phyloP scores from a whole-genome alignment of 179 eudicot species.

The Drosera spatulata region DNA sequence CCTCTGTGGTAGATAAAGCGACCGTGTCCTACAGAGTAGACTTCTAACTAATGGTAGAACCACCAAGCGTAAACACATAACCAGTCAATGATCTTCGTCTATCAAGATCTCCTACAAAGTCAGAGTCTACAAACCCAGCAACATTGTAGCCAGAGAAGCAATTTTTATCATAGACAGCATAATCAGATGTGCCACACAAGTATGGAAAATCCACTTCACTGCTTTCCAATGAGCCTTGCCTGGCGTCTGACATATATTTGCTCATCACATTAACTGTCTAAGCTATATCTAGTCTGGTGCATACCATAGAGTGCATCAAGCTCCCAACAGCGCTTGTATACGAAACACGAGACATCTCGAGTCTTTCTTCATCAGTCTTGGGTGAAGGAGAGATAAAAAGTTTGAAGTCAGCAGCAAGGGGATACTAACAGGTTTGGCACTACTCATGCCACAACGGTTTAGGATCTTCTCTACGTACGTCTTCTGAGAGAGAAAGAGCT shows the following conservation, averaged over 20 bases:
- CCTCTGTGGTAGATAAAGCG: too few relatives aligned
- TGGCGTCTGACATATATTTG: slow-evolving; percentile 6
- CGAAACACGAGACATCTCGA: background rate
- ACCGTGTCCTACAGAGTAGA: too few relatives aligned
- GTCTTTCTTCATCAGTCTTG: too few relatives aligned
- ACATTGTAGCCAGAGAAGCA: background rate
- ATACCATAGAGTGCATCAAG: slow-evolving; percentile 11
- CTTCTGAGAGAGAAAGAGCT: background rate
- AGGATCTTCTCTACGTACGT: background rate
- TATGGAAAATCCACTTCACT: slow-evolving; percentile 6
- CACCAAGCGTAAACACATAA: slow-evolving; percentile 5
- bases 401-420: background rate
- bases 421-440: background rate
- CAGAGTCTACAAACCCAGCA: slow-evolving; percentile 1
- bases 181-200: slow-evolving; percentile 3
- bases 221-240: slow-evolving; percentile 9
- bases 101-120: background rate
- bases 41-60: slow-evolving; percentile 1
- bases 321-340: background rate
- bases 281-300: slow-evolving; percentile 6
- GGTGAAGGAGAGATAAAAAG: too few relatives aligned
- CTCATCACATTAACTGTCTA: slow-evolving; percentile 3
- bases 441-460: background rate
- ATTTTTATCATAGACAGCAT: background rate
- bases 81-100: slow-evolving; percentile 3